phyloP scores from a whole-genome alignment of 2,329 filamentous ascomycete genomes.

The Curvularia sp. region DNA sequence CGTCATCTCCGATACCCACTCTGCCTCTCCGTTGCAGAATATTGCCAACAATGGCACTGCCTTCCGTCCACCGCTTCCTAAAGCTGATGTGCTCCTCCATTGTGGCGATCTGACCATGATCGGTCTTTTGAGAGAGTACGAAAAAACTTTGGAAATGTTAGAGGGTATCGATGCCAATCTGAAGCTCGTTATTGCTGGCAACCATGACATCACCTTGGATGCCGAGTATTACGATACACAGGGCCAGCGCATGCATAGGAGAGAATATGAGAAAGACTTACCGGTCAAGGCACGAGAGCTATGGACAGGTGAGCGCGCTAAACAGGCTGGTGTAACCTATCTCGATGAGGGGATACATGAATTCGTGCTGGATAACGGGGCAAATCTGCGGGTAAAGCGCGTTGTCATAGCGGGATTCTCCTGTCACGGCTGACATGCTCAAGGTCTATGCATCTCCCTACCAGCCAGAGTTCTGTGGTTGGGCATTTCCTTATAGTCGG shows the following conservation, averaged over 20 bases:
- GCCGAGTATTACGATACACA: conserved; percentile 54
- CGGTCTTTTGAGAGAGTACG: conserved; percentile 59
- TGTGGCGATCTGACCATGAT: conserved; percentile 66
- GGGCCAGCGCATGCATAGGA: conserved; percentile 38
- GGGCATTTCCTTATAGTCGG: conserved; percentile 63
- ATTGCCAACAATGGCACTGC: conserved; percentile 14
- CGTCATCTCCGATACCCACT: conserved; percentile 56
- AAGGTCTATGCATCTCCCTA: conserved; percentile 63
- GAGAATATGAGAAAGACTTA: conserved; percentile 28
- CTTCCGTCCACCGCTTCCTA: conserved; percentile 55
- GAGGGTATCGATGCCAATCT: conserved; percentile 59
- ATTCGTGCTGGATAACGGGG: conserved; percentile 59
- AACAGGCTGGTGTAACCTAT: conserved; percentile 58
- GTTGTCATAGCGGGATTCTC: too few relatives aligned
- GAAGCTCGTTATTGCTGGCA: conserved; percentile 69
- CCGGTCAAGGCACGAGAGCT: conserved; percentile 52
- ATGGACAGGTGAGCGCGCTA: conserved; percentile 57
- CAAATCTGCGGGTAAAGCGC: conserved; percentile 52
- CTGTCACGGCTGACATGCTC: conserved; percentile 4
- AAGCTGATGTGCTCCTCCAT: conserved; percentile 63
- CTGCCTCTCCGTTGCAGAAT: conserved; percentile 23
- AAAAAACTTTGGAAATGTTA: conserved; percentile 57
- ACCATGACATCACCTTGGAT: conserved; percentile 65
- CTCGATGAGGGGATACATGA: conserved; percentile 62
- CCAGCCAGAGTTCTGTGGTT: conserved; percentile 63